Evolutionary conservation across 2,329 filamentous ascomycete genomes (phyloP).

Genomic region (Magnaporthiopsis rhizophila): DNA sequence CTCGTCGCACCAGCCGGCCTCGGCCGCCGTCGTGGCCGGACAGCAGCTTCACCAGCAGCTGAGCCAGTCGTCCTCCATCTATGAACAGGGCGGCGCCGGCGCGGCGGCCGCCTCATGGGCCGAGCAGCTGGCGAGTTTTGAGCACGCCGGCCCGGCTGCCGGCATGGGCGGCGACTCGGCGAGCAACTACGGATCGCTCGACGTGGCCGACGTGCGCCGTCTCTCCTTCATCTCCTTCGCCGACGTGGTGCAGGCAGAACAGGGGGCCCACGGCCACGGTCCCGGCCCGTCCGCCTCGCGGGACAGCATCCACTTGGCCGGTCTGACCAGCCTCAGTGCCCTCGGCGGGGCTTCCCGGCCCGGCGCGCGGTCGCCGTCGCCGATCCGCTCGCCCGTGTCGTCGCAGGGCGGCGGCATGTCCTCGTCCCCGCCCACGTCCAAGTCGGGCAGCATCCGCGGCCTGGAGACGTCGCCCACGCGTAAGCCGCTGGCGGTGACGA

Average conservation of each 20-base stretch:
- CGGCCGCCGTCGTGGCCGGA: slow-evolving; percentile 45
- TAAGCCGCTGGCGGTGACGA: slow-evolving; percentile 34
- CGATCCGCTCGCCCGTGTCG: slow-evolving; percentile 70
- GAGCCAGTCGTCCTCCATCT: slow-evolving; percentile 12
- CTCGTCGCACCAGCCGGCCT: slow-evolving; percentile 71
- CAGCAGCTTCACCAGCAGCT: neutral
- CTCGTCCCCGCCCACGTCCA: slow-evolving; percentile 69
- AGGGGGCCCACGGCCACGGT: slow-evolving; percentile 33
- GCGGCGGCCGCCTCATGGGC: slow-evolving; percentile 43
- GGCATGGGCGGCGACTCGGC: slow-evolving; percentile 49
- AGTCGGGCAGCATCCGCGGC: slow-evolving; percentile 65
- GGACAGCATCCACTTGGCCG: slow-evolving; percentile 63
- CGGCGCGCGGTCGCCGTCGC: slow-evolving; percentile 60
- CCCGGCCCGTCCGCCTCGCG: slow-evolving; percentile 45
- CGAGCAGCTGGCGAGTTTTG: slow-evolving; percentile 41
- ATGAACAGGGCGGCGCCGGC: slow-evolving; percentile 23
- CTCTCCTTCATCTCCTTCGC: slow-evolving; percentile 96
- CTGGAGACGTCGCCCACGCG: slow-evolving; percentile 60
- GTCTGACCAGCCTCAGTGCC: slow-evolving; percentile 53
- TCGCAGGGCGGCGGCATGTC: slow-evolving; percentile 50
- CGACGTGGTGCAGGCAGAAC: slow-evolving; percentile 84
- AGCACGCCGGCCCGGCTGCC: slow-evolving; percentile 33
- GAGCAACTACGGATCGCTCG: slow-evolving; percentile 70
- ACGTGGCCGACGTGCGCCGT: slow-evolving; percentile 70
- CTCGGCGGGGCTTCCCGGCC: slow-evolving; percentile 33